These are phyloP conservation scores for Penicillium sp. DNA, from an alignment of 2,329 filamentous ascomycete species.

Conservation along the genomic window DNA sequence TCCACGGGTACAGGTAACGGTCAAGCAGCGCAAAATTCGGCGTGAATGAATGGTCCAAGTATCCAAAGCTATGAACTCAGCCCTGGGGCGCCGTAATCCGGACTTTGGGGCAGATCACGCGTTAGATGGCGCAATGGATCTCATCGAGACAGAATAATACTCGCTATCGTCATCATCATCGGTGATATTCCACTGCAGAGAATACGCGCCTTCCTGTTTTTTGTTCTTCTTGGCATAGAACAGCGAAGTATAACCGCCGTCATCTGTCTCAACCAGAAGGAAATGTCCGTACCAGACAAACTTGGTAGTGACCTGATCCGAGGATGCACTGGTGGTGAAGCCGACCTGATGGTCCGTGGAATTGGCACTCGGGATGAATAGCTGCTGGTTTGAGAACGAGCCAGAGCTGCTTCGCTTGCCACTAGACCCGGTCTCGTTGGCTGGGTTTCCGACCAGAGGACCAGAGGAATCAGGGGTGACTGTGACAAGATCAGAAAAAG, in stretches of 20 bases:
- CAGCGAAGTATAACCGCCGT: conserved; percentile 12
- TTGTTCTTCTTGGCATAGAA: conserved; percentile 12
- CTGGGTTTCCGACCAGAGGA: conserved; percentile 10
- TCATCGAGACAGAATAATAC: conserved; percentile 7
- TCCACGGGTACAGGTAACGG: too few species aligned
- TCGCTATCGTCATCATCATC: conserved; percentile 8
- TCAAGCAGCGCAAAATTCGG: too few species aligned
- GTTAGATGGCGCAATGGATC: conserved; percentile 13
- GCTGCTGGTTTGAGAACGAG: conserved; percentile 4
- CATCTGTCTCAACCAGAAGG: conserved; percentile 10
- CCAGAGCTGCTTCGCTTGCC: background rate
- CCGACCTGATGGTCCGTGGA: conserved; percentile 10
- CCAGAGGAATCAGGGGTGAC: conserved; percentile 1
- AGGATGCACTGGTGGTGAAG: conserved; percentile 1
- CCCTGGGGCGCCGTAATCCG: too few species aligned
- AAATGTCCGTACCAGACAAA: conserved; percentile 19
- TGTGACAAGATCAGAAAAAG: background rate
- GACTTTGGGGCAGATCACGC: background rate
- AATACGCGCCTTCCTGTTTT: conserved; percentile 7
- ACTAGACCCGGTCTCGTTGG: background rate
- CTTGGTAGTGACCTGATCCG: conserved; percentile 8
- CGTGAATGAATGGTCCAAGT: too few species aligned
- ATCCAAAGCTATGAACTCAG: too few species aligned
- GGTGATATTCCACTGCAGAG: conserved; percentile 15
- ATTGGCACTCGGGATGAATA: conserved; percentile 7